Evolutionary conservation across 169 alveolate species (phyloP).

Genomic region (Babesia sp.): DNA sequence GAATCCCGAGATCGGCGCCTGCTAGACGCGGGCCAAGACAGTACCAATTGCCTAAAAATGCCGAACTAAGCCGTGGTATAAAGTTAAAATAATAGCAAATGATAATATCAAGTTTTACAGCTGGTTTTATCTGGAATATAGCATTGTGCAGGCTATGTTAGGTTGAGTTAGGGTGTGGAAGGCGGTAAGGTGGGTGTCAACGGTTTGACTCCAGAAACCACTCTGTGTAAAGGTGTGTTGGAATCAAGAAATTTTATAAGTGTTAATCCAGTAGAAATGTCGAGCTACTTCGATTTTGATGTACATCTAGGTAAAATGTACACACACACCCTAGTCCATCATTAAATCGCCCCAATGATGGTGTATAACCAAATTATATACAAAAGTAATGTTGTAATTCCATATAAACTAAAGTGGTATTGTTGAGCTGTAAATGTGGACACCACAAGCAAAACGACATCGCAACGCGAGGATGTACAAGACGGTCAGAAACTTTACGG

Average conservation of each 20-base stretch:
- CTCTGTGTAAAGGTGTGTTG: neutral
- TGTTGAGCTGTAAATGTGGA: neutral
- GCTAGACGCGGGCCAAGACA: too few species aligned
- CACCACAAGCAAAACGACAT: constrained; percentile 3
- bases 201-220: too few species aligned
- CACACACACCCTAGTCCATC: neutral
- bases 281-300: neutral
- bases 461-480: neutral
- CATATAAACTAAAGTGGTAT: too few species aligned
- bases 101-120: too few species aligned
- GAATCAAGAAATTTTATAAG: neutral
- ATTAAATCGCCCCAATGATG: neutral
- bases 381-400: neutral
- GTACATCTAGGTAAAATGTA: neutral
- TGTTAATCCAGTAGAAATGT: neutral
- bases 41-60: too few species aligned
- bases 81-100: too few species aligned
- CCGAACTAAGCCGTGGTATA: too few species aligned
- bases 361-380: neutral
- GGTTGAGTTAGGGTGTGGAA: too few species aligned
- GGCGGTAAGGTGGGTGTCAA: too few species aligned
- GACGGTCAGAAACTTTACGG: neutral
- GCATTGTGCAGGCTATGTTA: too few species aligned
- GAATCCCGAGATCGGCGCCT: too few species aligned
- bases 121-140: too few species aligned